phyloP scores from a whole-genome alignment of 805 yeast genomes.

The Tetrapisispora namnaoensis region DNA sequence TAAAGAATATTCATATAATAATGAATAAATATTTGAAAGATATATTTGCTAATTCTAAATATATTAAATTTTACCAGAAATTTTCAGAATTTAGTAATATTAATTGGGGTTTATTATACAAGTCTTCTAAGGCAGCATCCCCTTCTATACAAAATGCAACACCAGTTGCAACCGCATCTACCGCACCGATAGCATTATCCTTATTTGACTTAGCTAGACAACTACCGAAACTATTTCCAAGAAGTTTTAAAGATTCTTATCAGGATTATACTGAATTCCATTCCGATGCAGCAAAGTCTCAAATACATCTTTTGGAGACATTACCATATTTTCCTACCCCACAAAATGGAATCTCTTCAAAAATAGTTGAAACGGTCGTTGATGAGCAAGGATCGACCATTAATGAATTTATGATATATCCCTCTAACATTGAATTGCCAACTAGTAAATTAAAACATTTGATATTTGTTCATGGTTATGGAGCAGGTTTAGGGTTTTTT shows the following conservation, averaged over 20 bases:
- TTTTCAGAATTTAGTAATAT: not conserved
- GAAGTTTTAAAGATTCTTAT: slow-evolving; percentile 41
- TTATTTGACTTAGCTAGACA: slow-evolving; percentile 35
- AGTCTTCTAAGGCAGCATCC: not conserved
- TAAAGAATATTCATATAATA: not conserved
- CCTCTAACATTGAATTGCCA: slow-evolving; percentile 32
- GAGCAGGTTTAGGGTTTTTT: slow-evolving; percentile 86
- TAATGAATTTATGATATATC: slow-evolving; percentile 65
- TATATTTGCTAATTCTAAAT: not conserved
- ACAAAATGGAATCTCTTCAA: slow-evolving; percentile 19
- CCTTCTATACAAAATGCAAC: not conserved
- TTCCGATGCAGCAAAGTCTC: slow-evolving; percentile 35
- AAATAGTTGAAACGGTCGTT: slow-evolving; percentile 31
- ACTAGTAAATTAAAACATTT: slow-evolving; percentile 34
- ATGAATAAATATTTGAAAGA: not conserved
- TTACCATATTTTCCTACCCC: slow-evolving; percentile 39
- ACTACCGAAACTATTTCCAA: slow-evolving; percentile 48
- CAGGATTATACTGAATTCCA: slow-evolving; percentile 36
- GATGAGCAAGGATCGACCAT: slow-evolving; percentile 44
- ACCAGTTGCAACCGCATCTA: slow-evolving; percentile 25
- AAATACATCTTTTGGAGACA: slow-evolving; percentile 35
- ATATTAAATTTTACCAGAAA: not conserved
- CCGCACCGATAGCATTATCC: slow-evolving; percentile 63
- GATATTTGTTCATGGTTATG: slow-evolving; percentile 87
- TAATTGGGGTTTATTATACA: not conserved